Conservation (phyloP, 768 basidiomycete species). For the Russula ochroleuca region DNA sequence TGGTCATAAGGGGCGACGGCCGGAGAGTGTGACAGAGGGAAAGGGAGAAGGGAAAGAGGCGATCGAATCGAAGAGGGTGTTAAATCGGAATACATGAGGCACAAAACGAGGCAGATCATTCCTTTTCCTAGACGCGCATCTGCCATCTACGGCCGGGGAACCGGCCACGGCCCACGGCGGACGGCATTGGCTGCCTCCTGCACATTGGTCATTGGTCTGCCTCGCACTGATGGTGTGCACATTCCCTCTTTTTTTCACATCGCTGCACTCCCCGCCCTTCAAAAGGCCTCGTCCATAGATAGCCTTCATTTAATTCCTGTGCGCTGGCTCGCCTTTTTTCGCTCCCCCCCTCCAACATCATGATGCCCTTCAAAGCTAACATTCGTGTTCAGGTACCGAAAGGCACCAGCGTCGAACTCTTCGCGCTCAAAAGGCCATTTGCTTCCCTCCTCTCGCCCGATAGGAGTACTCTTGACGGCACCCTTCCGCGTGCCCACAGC, state of each 20-base stretch:
- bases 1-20: constrained; percentile 40
- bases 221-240: not conserved
- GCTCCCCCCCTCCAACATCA: not conserved
- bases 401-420: constrained; percentile 27
- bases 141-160: not conserved
- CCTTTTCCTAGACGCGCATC: not conserved
- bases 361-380: constrained; percentile 28
- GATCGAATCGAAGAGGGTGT: not conserved
- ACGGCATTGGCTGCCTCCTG: constrained; percentile 1
- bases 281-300: constrained; percentile 14
- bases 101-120: constrained; percentile 7
- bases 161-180: not conserved
- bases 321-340: constrained; percentile 9
- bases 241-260: constrained; percentile 22
- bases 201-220: no score
- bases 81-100: constrained; percentile 4
- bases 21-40: constrained; percentile 5
- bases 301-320: constrained; percentile 10
- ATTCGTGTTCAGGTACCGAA: constrained; percentile 27
- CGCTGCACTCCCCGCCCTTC: constrained; percentile 9
- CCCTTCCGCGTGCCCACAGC: constrained; percentile 17
- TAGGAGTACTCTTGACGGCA: constrained; percentile 14
- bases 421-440: constrained; percentile 26
- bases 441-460: constrained; percentile 22
- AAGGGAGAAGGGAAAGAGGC: not conserved